Evolutionary conservation across 179 eudicot species (phyloP).

Genomic region (Sideroxylon spinosum): DNA sequence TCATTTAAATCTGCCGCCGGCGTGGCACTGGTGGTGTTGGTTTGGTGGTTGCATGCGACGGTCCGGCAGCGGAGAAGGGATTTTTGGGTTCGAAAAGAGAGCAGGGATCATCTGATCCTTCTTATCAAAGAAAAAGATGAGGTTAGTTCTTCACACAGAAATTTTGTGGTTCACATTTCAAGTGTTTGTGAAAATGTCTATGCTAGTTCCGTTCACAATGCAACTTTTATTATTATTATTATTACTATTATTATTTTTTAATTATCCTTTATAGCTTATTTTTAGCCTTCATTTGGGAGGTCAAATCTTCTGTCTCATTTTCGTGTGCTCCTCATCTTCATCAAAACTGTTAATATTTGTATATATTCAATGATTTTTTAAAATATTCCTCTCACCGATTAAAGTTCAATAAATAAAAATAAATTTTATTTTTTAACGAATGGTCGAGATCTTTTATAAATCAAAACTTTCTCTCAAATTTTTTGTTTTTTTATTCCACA

Average conservation of each 20-base stretch:
- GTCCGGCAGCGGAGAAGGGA: conserved; percentile 22
- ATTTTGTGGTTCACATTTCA: not conserved
- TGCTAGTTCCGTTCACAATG: not conserved
- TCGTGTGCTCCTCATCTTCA: too few species aligned
- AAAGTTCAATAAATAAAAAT: too few species aligned
- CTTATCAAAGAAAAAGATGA: conserved; percentile 44
- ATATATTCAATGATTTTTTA: too few species aligned
- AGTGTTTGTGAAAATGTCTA: conserved; percentile 19
- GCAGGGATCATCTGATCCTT: conserved; percentile 30
- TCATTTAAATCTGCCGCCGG: not conserved
- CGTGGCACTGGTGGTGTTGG: conserved; percentile 19
- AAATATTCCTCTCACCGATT: too few species aligned
- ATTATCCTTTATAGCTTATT: not conserved
- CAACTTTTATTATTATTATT: too few species aligned
- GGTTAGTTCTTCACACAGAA: conserved; percentile 25
- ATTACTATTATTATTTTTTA: not conserved
- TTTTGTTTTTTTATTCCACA: too few species aligned
- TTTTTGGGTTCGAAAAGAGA: conserved; percentile 16
- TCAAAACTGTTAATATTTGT: too few species aligned
- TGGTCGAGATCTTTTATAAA: too few species aligned
- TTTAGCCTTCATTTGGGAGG: not conserved
- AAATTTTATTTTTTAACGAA: too few species aligned
- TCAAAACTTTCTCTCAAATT: too few species aligned
- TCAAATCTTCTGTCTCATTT: too few species aligned
- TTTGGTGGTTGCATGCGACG: conserved; percentile 29